Percentiles rank a stretch among this genome's conserved stretches.
Conservation (phyloP, 495 filamentous ascomycete species). For the Daldinia childiae region DNA sequence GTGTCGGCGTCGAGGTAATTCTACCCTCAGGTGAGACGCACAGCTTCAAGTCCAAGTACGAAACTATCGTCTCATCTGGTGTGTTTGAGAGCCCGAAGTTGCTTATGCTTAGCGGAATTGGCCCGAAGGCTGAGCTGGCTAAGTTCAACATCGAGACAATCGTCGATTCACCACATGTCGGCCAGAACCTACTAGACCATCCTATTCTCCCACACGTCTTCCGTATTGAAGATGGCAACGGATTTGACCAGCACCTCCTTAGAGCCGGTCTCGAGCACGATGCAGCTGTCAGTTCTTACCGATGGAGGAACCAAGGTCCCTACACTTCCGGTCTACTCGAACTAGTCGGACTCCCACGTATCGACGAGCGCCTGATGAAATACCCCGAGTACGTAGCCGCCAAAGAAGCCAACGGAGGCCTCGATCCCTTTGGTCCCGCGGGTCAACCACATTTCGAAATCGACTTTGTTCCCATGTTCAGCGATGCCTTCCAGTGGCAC, state of each 20-base stretch:
- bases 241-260: slow-evolving; percentile 64
- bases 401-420: slow-evolving; percentile 60
- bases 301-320: slow-evolving; percentile 61
- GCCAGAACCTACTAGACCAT: slow-evolving; percentile 69
- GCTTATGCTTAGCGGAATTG: slow-evolving; percentile 70
- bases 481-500: slow-evolving; percentile 72
- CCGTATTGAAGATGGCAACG: slow-evolving; percentile 63
- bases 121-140: slow-evolving; percentile 59
- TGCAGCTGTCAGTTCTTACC: slow-evolving; percentile 57
- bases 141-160: slow-evolving; percentile 60
- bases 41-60: slow-evolving; percentile 56
- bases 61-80: slow-evolving; percentile 67
- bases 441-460: slow-evolving; percentile 72
- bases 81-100: slow-evolving; percentile 68
- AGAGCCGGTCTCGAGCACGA: slow-evolving; percentile 58
- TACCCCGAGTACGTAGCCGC: slow-evolving; percentile 59
- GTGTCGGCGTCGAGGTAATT: slow-evolving; percentile 51
- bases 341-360: slow-evolving; percentile 65
- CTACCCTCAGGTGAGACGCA: slow-evolving; percentile 51
- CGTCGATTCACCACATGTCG: slow-evolving; percentile 63
- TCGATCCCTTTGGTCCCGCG: slow-evolving; percentile 67
- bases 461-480: slow-evolving; percentile 70
- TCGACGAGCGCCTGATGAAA: slow-evolving; percentile 61
- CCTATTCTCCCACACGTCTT: slow-evolving; percentile 63
- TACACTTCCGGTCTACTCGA: slow-evolving; percentile 62